These are phyloP conservation scores for Scleroderma citrinum DNA, from an alignment of 768 basidiomycete species.

Conservation along the genomic window DNA sequence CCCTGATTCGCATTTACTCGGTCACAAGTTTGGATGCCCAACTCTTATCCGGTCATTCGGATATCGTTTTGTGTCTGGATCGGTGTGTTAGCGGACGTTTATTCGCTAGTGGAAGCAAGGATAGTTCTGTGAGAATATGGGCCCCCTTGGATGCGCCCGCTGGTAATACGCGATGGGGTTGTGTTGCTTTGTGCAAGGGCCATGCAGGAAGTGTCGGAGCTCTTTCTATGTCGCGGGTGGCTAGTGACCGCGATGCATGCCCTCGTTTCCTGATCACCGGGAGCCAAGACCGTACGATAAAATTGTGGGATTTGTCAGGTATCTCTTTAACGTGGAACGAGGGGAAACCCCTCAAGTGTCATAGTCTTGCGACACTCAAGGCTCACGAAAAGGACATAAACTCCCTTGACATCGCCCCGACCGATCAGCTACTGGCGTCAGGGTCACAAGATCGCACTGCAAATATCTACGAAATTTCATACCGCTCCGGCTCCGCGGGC, in stretches of 20 bases:
- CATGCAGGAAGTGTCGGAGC: slow-evolving; percentile 94
- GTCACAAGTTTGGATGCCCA: slow-evolving; percentile 72
- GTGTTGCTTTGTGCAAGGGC: slow-evolving; percentile 85
- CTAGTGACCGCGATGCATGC: slow-evolving; percentile 16
- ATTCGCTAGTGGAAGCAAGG: slow-evolving; percentile 91
- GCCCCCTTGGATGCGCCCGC: slow-evolving; percentile 25
- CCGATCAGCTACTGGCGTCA: slow-evolving; percentile 82
- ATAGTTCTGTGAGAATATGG: slow-evolving; percentile 86
- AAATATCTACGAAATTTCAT: slow-evolving; percentile 80
- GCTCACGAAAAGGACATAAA: slow-evolving; percentile 99
- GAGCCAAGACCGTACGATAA: slow-evolving; percentile 94
- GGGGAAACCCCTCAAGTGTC: slow-evolving; percentile 43
- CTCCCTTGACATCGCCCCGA: slow-evolving; percentile 86
- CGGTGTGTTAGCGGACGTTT: slow-evolving; percentile 57
- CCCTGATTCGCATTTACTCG: slow-evolving; percentile 87
- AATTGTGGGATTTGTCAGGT: slow-evolving; percentile 90
- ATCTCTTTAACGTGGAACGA: slow-evolving; percentile 32
- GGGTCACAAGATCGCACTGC: slow-evolving; percentile 95
- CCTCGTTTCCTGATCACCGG: slow-evolving; percentile 86
- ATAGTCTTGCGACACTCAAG: slow-evolving; percentile 77
- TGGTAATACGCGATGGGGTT: slow-evolving; percentile 37
- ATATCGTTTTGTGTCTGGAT: slow-evolving; percentile 87
- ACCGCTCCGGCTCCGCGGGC: slow-evolving; percentile 34
- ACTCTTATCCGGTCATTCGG: slow-evolving; percentile 81
- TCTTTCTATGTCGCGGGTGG: slow-evolving; percentile 64